Evolutionary conservation across 2,329 filamentous ascomycete genomes (phyloP), one percentile per base, ranked within the genome.

Genomic region (Huntiella omanensis): DNA sequence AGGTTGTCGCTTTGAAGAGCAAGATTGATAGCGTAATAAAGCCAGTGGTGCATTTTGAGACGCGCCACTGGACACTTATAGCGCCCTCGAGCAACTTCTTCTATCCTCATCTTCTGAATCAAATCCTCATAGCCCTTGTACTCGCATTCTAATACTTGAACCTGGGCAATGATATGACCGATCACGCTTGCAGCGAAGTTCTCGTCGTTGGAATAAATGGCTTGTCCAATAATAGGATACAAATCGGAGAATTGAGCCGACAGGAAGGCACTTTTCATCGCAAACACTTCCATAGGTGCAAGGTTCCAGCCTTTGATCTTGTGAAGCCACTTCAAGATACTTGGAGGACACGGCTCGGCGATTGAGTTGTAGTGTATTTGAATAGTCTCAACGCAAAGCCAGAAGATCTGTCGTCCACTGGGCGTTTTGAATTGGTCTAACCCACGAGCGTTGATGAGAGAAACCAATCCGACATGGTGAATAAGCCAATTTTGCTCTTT

Each of bases 341-440:
- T 28, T 3, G 35, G 12, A 7, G 48, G 45, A 34, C 45, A 45
- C 12, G 45, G 45, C 37, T 50, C 19, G 8, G 16, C 40, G 8
- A 19, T 44, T 11, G 48, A 45, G 33, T 50, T 50, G 5, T 45
- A 43, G 37, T 50, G 45, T 12, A 50, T 47, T 33, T 50, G 48
- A 2, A 50, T 33, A n/a, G 36, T 44, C 33, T 50, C 48, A 7
- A 50, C 40, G 22, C 48, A 50, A 7, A 50, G 19, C 48, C 48
- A 50, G 13, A 50, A 50, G 4, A 50, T 37, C 15, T 44, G 33
- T 16, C 48, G 48, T 5, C 48, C 48, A 19, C 41, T 45, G 13
- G 5, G 12, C 13, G 40, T 47, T 10, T 32, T 36, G 33, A 50
- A 50, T 42, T 50, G 48, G 15, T 40, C 33, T 5, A 37, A 36